These are phyloP conservation scores for Hymenoscyphus albidus DNA, from an alignment of 2,329 filamentous ascomycete species.

Conservation along the genomic window DNA sequence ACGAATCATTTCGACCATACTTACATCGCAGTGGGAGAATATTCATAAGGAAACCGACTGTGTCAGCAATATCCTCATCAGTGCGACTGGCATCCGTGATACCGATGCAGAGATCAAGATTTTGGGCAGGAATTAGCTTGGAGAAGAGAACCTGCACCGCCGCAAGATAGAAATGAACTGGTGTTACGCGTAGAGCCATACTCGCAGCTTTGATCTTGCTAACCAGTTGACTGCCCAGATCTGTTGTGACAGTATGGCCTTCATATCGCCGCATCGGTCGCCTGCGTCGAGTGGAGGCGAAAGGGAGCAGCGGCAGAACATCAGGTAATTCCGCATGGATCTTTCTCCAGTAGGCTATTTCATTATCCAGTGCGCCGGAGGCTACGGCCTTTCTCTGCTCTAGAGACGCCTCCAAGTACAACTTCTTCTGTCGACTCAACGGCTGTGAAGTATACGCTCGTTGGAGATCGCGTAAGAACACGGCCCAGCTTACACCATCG, in stretches of 20 bases:
- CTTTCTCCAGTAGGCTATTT: neutral
- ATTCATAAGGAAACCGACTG: conserved; percentile 47
- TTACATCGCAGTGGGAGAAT: conserved; percentile 43
- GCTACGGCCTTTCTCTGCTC: neutral
- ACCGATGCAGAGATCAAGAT: conserved; percentile 44
- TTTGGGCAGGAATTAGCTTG: conserved; percentile 28
- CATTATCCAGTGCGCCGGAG: neutral
- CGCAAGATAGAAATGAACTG: conserved; percentile 46
- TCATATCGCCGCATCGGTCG: neutral
- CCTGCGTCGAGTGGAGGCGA: neutral
- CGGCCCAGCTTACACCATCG: conserved; percentile 6
- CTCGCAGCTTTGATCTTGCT: neutral
- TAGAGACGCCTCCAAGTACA: neutral
- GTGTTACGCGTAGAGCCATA: conserved; percentile 23
- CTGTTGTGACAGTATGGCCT: neutral
- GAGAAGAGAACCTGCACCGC: conserved; percentile 38
- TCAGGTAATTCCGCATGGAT: neutral
- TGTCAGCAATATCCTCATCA: conserved; percentile 33
- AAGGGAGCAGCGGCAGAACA: conserved; percentile 1
- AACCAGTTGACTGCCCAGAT: neutral
- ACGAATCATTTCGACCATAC: neutral
- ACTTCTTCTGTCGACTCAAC: neutral
- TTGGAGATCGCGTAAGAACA: neutral
- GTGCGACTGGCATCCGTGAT: conserved; percentile 42
- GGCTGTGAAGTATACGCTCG: neutral